Percentiles rank a stretch among this genome's conserved stretches.
Evolutionary conservation across 495 filamentous ascomycete genomes (phyloP).

Genomic region (Penicillium parvum): DNA sequence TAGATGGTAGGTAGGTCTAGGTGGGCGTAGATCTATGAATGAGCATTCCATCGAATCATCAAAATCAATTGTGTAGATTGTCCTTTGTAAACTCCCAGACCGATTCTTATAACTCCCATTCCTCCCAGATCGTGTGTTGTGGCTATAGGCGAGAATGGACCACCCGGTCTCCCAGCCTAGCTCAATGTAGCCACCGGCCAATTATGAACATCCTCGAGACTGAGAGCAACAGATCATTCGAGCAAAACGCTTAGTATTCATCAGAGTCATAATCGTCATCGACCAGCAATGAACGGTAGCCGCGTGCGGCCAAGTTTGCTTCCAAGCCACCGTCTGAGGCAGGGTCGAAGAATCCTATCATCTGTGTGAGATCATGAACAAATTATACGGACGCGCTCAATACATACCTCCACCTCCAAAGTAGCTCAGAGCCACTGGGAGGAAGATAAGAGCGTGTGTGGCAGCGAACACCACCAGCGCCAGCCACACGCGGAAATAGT

Average conservation of each 20-base stretch:
- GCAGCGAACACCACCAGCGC: constrained; percentile 87
- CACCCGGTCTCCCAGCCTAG: neutral
- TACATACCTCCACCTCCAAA: constrained; percentile 73
- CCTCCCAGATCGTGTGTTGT: neutral
- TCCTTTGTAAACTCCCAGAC: neutral
- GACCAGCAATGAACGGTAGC: constrained; percentile 47
- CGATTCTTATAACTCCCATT: neutral
- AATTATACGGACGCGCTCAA: neutral
- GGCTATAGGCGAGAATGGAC: neutral
- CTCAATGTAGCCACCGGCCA: neutral
- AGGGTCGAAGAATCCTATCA: constrained; percentile 70
- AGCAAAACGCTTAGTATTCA: constrained; percentile 36
- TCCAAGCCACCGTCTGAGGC: constrained; percentile 80
- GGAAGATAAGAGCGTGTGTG: constrained; percentile 80
- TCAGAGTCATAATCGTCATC: constrained; percentile 52
- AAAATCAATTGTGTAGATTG: neutral
- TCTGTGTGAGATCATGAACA: constrained; percentile 9
- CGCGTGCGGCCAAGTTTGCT: constrained; percentile 64
- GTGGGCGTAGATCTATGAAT: too few relatives aligned
- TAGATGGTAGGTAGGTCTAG: too few relatives aligned
- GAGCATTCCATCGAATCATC: neutral
- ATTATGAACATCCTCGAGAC: neutral
- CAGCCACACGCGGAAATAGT: constrained; percentile 96
- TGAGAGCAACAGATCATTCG: neutral
- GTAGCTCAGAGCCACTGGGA: constrained; percentile 85